Base-by-base conservation (phyloP, 371 early-diverging fungal species). In the Lichtheimia hyalospora region DNA sequence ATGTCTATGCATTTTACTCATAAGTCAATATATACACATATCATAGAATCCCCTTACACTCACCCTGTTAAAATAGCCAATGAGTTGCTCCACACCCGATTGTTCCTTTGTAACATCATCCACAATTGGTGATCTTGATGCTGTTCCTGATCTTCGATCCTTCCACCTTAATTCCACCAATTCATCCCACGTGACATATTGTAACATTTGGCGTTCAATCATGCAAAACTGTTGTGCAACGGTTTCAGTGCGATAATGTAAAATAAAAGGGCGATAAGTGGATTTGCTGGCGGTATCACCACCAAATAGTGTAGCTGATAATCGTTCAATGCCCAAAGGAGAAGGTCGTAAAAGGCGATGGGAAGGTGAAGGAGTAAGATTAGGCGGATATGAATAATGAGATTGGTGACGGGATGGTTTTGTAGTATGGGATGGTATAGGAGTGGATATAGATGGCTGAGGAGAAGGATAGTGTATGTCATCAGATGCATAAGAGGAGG, bases 161-260 rank as follows among this genome's bases (percentile, higher is more conserved):
- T 63, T 62, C 77, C 84, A 70, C 25, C 84, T 69, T 21, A 84
- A 53, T 60, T 85, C 86, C 10, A 78, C 63, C 16, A 85, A 57
- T 51, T 85, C 86, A 57, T 80, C 75, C 86, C 86, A 85, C 16
- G 74, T 73, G 1, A 85, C 73, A 23, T 75, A 69, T 43, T 80
- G 77, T 5, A 85, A 58, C 66, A 85, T 82, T 12, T 66, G 64
- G 44, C 76, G 72, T 56, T 85, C 86, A 10, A 85, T 68, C 5
- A 82, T 48, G 58, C 83, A 84, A 52, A 85, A 76, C 24, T 81
- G 79, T 27, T 76, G 78, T 15, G 79, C 75, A 43, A 78, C 76
- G 0, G 68, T 42, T 44, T 78, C 77, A 12, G 82, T 78, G 13
- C 75, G 67, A 57, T 71, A 73, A 6, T 50, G 60, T 0, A 81